Evolutionary conservation across 2,329 filamentous ascomycete genomes (phyloP).

Genomic region (Trichothecium roseum): DNA sequence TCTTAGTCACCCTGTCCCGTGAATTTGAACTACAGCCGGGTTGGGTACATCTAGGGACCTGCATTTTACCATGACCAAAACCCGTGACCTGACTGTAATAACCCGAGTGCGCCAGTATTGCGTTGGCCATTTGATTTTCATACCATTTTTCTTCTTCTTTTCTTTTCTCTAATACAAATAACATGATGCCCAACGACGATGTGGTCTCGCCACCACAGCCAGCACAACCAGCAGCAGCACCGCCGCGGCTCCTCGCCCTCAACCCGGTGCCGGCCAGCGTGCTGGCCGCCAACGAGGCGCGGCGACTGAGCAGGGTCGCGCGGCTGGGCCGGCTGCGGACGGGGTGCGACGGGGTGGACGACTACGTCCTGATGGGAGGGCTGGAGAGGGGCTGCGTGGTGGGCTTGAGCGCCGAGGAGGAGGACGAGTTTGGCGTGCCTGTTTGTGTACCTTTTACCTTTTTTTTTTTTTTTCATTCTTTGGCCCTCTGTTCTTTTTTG

Average conservation of each 20-base stretch:
- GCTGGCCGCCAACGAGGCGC: slow-evolving; percentile 27
- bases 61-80: no score
- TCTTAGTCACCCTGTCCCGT: no score
- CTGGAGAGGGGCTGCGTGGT: slow-evolving; percentile 41
- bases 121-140: no score
- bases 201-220: slow-evolving; percentile 26
- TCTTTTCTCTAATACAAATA: no score
- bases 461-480: slow-evolving; percentile 1
- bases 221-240: no score
- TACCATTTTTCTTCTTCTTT: no score
- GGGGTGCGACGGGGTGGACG: slow-evolving; percentile 39
- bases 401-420: slow-evolving; percentile 43
- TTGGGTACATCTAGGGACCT: no score
- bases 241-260: no score
- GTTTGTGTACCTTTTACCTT: slow-evolving; percentile 24
- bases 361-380: slow-evolving; percentile 32
- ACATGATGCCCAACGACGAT: not conserved
- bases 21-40: no score
- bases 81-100: no score
- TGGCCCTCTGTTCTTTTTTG: not conserved
- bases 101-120: no score
- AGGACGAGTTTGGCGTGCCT: slow-evolving; percentile 32
- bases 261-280: slow-evolving; percentile 34
- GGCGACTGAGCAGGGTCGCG: slow-evolving; percentile 19
- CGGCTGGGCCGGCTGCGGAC: slow-evolving; percentile 22